Conservation (phyloP, 306 rosid genomes). For the Casuarina cunninghamiana region DNA sequence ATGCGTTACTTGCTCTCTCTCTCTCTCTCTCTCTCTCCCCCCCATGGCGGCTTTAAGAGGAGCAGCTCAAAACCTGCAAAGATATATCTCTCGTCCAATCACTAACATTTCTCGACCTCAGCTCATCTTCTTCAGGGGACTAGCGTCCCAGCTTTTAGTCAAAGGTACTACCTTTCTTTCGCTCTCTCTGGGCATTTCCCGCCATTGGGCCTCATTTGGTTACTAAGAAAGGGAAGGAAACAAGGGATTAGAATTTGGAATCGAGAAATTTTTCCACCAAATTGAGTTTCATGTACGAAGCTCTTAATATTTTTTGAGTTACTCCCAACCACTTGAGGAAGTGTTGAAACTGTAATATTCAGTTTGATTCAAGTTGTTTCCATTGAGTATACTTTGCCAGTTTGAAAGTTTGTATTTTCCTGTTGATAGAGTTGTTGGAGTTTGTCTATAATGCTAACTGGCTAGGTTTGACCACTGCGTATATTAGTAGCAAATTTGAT, state of each 20-base stretch:
- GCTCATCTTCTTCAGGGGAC: constrained; percentile 1
- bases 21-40: not conserved
- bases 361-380: not conserved
- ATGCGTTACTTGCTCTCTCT: not conserved
- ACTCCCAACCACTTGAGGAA: not conserved
- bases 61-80: not conserved
- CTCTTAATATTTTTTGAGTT: not conserved
- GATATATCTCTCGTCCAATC: not conserved
- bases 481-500: not conserved
- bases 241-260: not conserved
- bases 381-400: not conserved
- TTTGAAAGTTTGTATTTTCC: not conserved
- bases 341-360: not conserved
- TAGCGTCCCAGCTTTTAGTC: constrained; percentile 3
- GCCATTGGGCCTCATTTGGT: not conserved
- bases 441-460: not conserved
- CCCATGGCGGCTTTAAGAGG: not conserved
- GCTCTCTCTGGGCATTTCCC: not conserved
- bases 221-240: not conserved
- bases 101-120: not conserved
- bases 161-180: not conserved
- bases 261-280: not conserved
- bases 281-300: not conserved
- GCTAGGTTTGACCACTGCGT: not conserved
- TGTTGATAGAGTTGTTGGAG: not conserved